phyloP scores from a whole-genome alignment of 495 filamentous ascomycete species.

The Achaetomiella virescens region DNA sequence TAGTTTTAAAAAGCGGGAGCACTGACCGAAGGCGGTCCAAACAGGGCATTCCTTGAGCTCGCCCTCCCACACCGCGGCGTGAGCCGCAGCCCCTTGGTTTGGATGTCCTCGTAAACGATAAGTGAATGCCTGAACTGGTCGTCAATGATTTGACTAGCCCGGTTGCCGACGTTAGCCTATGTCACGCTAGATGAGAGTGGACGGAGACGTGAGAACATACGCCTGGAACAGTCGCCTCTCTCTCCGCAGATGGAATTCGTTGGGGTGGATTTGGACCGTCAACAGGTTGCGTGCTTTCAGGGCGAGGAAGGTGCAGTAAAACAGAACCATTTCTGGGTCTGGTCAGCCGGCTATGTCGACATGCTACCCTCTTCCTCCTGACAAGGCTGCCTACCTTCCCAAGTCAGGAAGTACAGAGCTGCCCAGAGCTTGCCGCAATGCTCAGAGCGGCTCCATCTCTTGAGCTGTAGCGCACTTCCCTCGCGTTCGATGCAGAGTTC shows the following conservation, averaged over 20 bases:
- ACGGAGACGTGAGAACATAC: constrained; percentile 39
- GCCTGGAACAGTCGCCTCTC: constrained; percentile 66
- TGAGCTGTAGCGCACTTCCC: constrained; percentile 42
- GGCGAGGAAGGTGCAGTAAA: constrained; percentile 69
- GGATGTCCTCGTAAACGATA: constrained; percentile 61
- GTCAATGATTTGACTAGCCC: constrained; percentile 60
- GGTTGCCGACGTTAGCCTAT: background rate
- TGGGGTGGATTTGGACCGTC: constrained; percentile 44
- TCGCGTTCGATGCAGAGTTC: constrained; percentile 45
- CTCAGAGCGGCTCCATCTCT: constrained; percentile 41
- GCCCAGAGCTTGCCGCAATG: constrained; percentile 45
- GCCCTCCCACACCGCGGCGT: constrained; percentile 46
- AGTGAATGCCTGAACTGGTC: constrained; percentile 64
- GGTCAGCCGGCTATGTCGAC: background rate
- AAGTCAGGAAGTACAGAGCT: constrained; percentile 47
- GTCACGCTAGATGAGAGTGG: background rate
- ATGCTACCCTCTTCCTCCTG: background rate
- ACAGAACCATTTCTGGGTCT: constrained; percentile 59
- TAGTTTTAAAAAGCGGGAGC: background rate
- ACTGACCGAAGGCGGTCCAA: constrained; percentile 66
- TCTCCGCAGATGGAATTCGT: constrained; percentile 54
- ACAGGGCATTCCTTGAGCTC: constrained; percentile 52
- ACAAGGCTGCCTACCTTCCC: constrained; percentile 41
- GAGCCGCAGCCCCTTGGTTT: constrained; percentile 56
- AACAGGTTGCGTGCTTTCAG: constrained; percentile 63